phyloP scores from a whole-genome alignment of 2,329 filamentous ascomycete genomes.

The Sclerotinia nivalis region DNA sequence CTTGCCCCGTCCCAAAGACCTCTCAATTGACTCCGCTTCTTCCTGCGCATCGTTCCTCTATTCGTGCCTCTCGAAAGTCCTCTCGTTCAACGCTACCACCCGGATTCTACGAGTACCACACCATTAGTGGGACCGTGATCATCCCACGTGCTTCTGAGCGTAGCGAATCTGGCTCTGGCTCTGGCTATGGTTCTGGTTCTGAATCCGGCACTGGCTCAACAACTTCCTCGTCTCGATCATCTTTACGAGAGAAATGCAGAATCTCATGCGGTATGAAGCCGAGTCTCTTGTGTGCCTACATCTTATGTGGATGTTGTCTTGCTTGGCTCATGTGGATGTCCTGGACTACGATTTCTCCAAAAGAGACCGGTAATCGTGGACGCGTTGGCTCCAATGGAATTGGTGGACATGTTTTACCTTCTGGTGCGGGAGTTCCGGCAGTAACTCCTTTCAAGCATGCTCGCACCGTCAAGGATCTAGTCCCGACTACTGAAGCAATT shows the following conservation, averaged over 20 bases:
- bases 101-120: neutral
- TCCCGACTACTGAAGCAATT: too few relatives aligned
- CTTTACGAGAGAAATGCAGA: neutral
- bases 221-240: too few relatives aligned
- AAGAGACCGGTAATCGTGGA: neutral
- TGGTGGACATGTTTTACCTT: neutral
- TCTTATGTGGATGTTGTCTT: neutral
- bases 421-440: neutral
- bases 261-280: neutral
- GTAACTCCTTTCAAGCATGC: neutral
- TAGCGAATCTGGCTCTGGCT: neutral
- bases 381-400: neutral
- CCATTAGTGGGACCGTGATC: neutral
- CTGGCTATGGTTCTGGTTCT: neutral
- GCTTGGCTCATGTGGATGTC: constrained; percentile 9
- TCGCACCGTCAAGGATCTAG: neutral
- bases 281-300: neutral
- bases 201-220: neutral
- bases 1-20: neutral
- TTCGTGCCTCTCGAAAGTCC: too few relatives aligned
- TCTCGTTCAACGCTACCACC: neutral
- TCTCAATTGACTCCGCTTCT: neutral
- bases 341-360: neutral
- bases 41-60: neutral
- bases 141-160: too few relatives aligned